A percentile compares a stretch with the other conserved stretches of the same genome.
These are phyloP conservation scores for Ascochyta fabae DNA, from an alignment of 2,329 filamentous ascomycete genomes.

Conservation along the genomic window DNA sequence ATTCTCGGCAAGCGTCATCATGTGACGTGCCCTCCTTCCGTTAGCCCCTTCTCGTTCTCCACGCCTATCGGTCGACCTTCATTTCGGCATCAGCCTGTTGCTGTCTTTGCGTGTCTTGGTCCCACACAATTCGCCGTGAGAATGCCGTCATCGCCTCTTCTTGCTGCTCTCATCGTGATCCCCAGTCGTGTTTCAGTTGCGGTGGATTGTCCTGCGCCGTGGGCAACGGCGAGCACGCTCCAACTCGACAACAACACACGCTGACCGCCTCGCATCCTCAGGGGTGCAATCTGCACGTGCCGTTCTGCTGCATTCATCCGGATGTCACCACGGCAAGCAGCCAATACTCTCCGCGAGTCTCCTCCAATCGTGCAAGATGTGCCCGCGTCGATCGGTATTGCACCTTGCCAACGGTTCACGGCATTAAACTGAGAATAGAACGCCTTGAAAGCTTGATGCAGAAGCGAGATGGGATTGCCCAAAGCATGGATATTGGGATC, in stretches of 20 bases:
- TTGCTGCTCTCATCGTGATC: conserved; percentile 7
- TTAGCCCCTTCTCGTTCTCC: conserved; percentile 8
- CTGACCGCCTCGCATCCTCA: conserved; percentile 12
- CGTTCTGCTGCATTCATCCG: conserved; percentile 12
- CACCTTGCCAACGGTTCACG: conserved; percentile 19
- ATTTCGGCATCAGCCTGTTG: conserved; percentile 16
- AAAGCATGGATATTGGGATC: conserved; percentile 22
- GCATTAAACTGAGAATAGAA: conserved; percentile 25
- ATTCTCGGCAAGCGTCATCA: conserved; percentile 4
- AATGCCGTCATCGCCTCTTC: conserved; percentile 16
- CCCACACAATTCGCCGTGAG: conserved; percentile 13
- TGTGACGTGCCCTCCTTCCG: not conserved
- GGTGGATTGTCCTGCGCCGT: conserved; percentile 9
- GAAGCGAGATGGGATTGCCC: conserved; percentile 24
- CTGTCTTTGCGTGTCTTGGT: conserved; percentile 3
- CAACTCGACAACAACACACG: not conserved
- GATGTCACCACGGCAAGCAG: conserved; percentile 5
- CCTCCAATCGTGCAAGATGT: conserved; percentile 10
- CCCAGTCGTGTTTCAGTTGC: conserved; percentile 13
- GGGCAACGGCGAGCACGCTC: conserved; percentile 13
- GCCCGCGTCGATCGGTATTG: conserved; percentile 18
- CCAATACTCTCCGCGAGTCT: conserved; percentile 5
- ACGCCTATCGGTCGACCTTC: conserved; percentile 14
- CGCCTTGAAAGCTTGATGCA: conserved; percentile 18
- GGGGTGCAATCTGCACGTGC: conserved; percentile 6